Base-by-base conservation (phyloP, 2,329 filamentous ascomycete species). In the Xylaria sp. region DNA sequence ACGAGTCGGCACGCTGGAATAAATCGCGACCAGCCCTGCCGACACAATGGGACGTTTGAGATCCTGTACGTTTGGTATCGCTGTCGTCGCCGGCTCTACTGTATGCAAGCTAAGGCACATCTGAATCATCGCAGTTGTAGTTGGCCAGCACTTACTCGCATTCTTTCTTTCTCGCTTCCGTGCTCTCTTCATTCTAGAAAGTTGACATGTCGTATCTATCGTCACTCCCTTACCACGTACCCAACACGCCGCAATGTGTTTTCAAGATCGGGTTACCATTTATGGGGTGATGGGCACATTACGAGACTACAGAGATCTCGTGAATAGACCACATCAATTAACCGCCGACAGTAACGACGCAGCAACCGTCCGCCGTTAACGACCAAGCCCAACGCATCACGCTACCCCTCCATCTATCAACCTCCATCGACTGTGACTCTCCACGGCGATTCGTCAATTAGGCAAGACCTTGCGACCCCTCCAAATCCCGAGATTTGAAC, bases 401-500 rank as follows among this genome's bases (percentile, higher is more conserved):
- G 25, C 51, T 59, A 27, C 19, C 44, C 43, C 43, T 44, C n/a
- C n/a, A n/a, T 49, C 51, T 23, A 37, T 23, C 25, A 10, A 48
- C 44, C 55, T 51, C 15, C 37, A 4, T 13, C n/a, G 6, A 5
- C 37, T 5, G 7, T n/a, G n/a, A 40, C 40, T 35, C 49, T 59
- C 35, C 33, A 43, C 29, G 44, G 19, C 55, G 9, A 62, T 59
- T 62, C 51, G 60, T 55, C 55, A 62, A 62, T 62, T 55, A 51
- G 60, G 60, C 60, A 62, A 47, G 49, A 62, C 17, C 37, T 43
- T 59, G 55, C 60, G 55, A 59, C 51, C 17, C n/a, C 55, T 46
- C 55, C 51, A 54, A 59, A 55, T 19, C 60, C 60, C 55, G 55
- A 46, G 41, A 33, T 35, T 25, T 37, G 23, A 40, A 59, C 55